Base-by-base conservation (phyloP, 352 stramenopile genomes). In the Elongisporangium prolatum region DNA sequence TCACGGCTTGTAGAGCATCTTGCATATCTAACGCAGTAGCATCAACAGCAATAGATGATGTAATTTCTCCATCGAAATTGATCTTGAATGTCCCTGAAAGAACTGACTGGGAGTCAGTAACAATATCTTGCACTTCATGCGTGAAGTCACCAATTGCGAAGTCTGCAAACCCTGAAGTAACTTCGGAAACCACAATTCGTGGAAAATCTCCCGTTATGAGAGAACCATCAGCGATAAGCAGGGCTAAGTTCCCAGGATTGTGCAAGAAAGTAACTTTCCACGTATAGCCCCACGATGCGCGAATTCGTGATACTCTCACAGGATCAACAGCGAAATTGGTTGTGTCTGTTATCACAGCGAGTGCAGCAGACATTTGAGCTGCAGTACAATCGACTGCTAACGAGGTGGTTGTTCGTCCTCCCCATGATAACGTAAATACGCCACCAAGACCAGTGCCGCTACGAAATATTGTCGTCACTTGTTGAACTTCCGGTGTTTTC, bases 261-360 rank as follows among this genome's bases (percentile, higher is more conserved):
- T 92, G 84, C 20, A 88, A 48, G 55, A 99, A 98, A 2, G 84
- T 95, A 48, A 98, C 87, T 44, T 71, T 89, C 95, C 95, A 99
- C 25, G 84, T 77, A 67, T 82, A 98, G 2, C 90, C 95, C 78
- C 93, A 96, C 8, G 80, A 91, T 17, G 75, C 80, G 3, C 51
- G 60, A 2, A 54, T 57, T 14, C 77, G 72, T 2, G 69, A 77
- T 0, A 98, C 88, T 57, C 85, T 75, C 16, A 98, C 77, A 0
- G 90, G 89, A 28, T 93, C 75, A 4, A 86, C 63, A 0, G 75
- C 80, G 20, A 97, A 75, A 52, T 90, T 80, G 4, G 70, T 70
- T 17, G 84, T 90, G 38, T 86, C 88, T 0, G 86, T 93, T 38
- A 97, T 75, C 17, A 80, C 70, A 2, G 88, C 75, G 4, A 98